These are phyloP conservation scores for Aspergillaceae sp. DNA, from an alignment of 2,329 filamentous ascomycete genomes.

Conservation along the genomic window DNA sequence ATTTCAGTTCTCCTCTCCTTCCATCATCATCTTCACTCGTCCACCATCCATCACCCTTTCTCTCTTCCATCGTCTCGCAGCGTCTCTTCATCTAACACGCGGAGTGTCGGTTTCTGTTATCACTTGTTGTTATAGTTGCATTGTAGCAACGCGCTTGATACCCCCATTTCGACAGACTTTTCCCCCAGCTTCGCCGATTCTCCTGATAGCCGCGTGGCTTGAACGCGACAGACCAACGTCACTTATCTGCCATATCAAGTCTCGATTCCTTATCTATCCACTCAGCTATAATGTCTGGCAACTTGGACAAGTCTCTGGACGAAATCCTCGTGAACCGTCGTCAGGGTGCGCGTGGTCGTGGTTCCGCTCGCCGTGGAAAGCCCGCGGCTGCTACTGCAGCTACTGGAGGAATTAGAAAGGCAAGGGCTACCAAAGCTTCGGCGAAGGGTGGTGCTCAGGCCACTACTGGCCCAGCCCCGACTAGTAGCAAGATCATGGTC, in stretches of 20 bases:
- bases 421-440: conserved; percentile 55
- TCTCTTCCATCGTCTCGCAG: conserved; percentile 9
- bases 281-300: conserved; percentile 66
- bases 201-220: conserved; percentile 3
- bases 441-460: conserved; percentile 46
- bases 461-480: conserved; percentile 52
- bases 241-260: conserved; percentile 2
- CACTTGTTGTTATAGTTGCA: neutral
- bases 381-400: conserved; percentile 53
- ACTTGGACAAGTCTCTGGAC: conserved; percentile 94
- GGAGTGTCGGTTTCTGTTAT: neutral
- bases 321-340: conserved; percentile 81
- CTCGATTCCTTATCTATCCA: neutral
- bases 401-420: conserved; percentile 78
- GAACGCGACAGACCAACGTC: conserved; percentile 3
- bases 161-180: conserved; percentile 4
- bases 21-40: conserved; percentile 7
- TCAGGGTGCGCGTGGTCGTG: conserved; percentile 43
- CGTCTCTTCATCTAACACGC: conserved; percentile 8
- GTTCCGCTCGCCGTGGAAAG: conserved; percentile 38
- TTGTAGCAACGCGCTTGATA: neutral
- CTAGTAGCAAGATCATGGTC: conserved; percentile 94
- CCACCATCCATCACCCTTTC: conserved; percentile 7
- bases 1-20: conserved; percentile 7
- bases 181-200: conserved; percentile 1